phyloP scores from a whole-genome alignment of 148 eudicot species.

The Vaccinium vitisidaea region DNA sequence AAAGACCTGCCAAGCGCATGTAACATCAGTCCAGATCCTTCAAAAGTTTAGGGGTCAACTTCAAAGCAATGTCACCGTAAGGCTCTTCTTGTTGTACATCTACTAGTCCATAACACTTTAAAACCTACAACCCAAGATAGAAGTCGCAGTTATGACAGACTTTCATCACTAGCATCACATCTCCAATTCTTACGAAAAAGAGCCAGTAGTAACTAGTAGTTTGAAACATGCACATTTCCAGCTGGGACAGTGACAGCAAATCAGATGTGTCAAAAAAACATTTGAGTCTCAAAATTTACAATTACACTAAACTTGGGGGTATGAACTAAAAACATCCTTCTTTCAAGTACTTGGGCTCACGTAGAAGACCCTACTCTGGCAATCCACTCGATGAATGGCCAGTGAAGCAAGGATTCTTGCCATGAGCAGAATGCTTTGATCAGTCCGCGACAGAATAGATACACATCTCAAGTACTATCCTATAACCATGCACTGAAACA shows the following conservation, averaged over 20 bases:
- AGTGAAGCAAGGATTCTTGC: background rate
- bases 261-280: background rate
- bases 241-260: slow-evolving; percentile 1
- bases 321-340: background rate
- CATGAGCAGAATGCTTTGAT: slow-evolving; percentile 10
- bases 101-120: slow-evolving; percentile 48
- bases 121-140: slow-evolving; percentile 41
- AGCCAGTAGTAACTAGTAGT: background rate
- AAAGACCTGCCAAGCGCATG: slow-evolving; percentile 11
- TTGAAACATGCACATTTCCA: background rate
- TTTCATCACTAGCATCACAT: background rate
- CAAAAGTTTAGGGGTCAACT: slow-evolving; percentile 46
- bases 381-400: background rate
- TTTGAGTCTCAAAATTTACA: background rate
- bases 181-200: background rate
- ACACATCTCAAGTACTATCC: background rate
- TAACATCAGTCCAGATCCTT: slow-evolving; percentile 31
- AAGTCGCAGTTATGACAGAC: background rate
- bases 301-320: background rate
- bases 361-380: background rate
- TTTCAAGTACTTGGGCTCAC: background rate
- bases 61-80: slow-evolving; percentile 62
- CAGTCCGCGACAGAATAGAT: background rate
- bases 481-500: background rate
- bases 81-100: slow-evolving; percentile 68